These are phyloP conservation scores for Fusarium hainanense DNA, from an alignment of 2,329 filamentous ascomycete genomes.

Conservation along the genomic window DNA sequence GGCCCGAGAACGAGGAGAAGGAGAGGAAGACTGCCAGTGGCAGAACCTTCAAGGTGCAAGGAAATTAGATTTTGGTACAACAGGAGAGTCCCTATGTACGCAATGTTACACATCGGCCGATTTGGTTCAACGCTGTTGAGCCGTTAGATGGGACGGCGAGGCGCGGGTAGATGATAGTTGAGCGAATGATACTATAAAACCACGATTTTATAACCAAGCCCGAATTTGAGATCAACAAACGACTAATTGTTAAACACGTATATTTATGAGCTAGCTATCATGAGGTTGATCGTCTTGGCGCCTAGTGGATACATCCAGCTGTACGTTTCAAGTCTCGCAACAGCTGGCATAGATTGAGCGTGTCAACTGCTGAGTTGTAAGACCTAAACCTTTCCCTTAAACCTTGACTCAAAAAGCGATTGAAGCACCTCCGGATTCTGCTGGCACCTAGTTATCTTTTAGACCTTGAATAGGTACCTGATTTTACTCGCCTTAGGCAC, in stretches of 20 bases:
- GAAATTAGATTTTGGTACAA: conserved; percentile 42
- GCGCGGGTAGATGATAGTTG: conserved; percentile 27
- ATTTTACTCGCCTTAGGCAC: conserved; percentile 39
- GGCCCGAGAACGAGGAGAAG: conserved; percentile 95
- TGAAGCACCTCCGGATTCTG: background rate
- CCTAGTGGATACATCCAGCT: background rate
- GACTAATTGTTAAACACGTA: background rate
- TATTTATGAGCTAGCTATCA: background rate
- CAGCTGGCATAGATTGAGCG: background rate
- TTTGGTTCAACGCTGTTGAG: conserved; percentile 1
- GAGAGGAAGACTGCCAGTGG: conserved; percentile 98
- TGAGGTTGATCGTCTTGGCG: background rate
- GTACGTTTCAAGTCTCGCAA: background rate
- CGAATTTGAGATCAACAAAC: background rate
- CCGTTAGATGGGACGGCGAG: conserved; percentile 19
- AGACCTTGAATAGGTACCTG: background rate
- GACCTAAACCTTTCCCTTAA: background rate
- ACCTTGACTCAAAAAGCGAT: background rate
- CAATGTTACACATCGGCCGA: conserved; percentile 16
- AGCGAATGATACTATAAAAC: conserved; percentile 44
- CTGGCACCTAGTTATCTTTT: background rate
- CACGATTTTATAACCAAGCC: conserved; percentile 15
- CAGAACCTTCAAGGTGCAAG: conserved; percentile 80
- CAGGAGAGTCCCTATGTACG: conserved; percentile 15
- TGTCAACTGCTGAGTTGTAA: background rate